Conservation (phyloP, 2,329 filamentous ascomycete genomes). For the Drechslerella dactyloides region DNA sequence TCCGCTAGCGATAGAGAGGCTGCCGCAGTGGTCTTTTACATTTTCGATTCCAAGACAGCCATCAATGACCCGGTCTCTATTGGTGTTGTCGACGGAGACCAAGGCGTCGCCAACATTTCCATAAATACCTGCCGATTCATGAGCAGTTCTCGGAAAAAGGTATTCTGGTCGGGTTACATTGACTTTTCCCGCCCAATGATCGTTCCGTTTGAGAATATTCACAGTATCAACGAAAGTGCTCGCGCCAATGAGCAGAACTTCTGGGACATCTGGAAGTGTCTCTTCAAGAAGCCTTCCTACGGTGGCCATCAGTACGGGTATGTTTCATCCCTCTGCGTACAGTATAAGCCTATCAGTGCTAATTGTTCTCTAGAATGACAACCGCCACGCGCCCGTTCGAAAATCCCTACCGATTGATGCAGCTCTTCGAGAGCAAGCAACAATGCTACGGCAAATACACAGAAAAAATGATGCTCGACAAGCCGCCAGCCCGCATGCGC, state of each 20-base stretch:
- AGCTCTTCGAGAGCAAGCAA: constrained; percentile 26
- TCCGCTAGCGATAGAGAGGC: constrained; percentile 19
- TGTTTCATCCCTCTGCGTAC: background rate
- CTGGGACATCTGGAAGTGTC: constrained; percentile 30
- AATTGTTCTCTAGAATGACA: constrained; percentile 23
- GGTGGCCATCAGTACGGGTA: constrained; percentile 45
- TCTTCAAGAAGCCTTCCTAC: constrained; percentile 29
- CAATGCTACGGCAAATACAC: constrained; percentile 16
- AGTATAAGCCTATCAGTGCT: background rate
- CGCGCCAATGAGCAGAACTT: constrained; percentile 19
- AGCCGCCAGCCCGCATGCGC: background rate
- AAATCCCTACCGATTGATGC: constrained; percentile 27
- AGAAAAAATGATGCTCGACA: constrained; percentile 17
- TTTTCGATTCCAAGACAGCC: constrained; percentile 15
- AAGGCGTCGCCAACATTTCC: constrained; percentile 16
- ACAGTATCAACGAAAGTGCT: background rate
- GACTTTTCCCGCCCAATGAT: constrained; percentile 41
- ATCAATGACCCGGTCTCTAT: constrained; percentile 28
- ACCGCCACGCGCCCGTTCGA: constrained; percentile 23
- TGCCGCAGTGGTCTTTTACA: constrained; percentile 23
- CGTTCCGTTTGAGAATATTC: constrained; percentile 18
- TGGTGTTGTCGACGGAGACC: constrained; percentile 24
- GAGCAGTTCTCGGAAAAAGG: constrained; percentile 17
- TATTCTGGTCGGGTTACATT: constrained; percentile 33
- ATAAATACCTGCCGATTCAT: background rate